Evolutionary conservation across 1,139 yeast genomes (phyloP).

Genomic region (Komagataea norvegica): DNA sequence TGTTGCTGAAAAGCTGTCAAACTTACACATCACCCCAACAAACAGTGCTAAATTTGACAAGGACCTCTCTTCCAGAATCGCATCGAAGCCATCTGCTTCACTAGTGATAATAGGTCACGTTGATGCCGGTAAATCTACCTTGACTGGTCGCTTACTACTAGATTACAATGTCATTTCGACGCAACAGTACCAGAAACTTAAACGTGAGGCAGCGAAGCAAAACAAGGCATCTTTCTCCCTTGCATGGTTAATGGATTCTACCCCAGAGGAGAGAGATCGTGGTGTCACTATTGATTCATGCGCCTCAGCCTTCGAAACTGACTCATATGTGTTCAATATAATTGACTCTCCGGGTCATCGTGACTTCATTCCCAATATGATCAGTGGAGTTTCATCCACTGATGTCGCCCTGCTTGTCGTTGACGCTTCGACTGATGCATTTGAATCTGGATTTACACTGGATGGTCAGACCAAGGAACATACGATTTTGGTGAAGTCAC

Average conservation of each 20-base stretch:
- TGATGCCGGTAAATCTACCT: slow-evolving; percentile 95
- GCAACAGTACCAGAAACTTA: slow-evolving; percentile 67
- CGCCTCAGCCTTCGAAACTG: slow-evolving; percentile 76
- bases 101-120: slow-evolving; percentile 95
- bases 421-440: slow-evolving; percentile 79
- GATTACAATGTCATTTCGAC: slow-evolving; percentile 77
- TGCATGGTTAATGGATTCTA: slow-evolving; percentile 98
- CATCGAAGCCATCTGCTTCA: slow-evolving; percentile 58
- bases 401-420: slow-evolving; percentile 46
- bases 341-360: slow-evolving; percentile 98
- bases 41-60: slow-evolving; percentile 35
- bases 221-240: slow-evolving; percentile 94
- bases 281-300: slow-evolving; percentile 96
- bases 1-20: slow-evolving; percentile 18
- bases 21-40: slow-evolving; percentile 23
- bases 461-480: slow-evolving; percentile 97
- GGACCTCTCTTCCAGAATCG: slow-evolving; percentile 35
- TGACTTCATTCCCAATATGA: slow-evolving; percentile 98
- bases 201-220: slow-evolving; percentile 71
- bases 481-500: slow-evolving; percentile 71
- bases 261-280: slow-evolving; percentile 78
- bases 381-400: slow-evolving; percentile 92
- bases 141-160: slow-evolving; percentile 82
- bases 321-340: slow-evolving; percentile 63
- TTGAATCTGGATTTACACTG: slow-evolving; percentile 79